Percentiles rank a stretch among this genome's conserved stretches.
Evolutionary conservation across 2,329 filamentous ascomycete genomes (phyloP).

Genomic region (Madurella mycetomatis): DNA sequence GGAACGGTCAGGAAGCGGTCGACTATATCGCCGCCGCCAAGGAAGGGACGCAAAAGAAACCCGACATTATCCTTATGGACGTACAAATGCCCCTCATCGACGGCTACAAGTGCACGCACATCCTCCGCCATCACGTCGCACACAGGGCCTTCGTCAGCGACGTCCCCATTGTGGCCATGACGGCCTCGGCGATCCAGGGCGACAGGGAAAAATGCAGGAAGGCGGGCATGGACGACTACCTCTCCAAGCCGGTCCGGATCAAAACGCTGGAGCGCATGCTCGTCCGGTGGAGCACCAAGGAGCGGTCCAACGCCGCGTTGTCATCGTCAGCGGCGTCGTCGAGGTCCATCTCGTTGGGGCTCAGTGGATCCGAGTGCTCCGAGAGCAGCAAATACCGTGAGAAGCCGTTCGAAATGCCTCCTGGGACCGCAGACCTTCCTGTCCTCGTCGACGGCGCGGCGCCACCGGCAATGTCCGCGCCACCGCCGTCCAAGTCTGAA

Average conservation of each 20-base stretch:
- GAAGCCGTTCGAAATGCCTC: not conserved
- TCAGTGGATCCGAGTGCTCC: conserved; percentile 22
- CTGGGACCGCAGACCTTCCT: not conserved
- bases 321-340: too few relatives aligned
- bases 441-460: not conserved
- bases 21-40: conserved; percentile 62
- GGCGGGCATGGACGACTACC: conserved; percentile 53
- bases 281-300: conserved; percentile 26
- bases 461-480: not conserved
- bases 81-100: conserved; percentile 74
- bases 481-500: not conserved
- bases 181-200: conserved; percentile 52
- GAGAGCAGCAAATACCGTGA: conserved; percentile 20
- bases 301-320: conserved; percentile 1
- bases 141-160: conserved; percentile 57
- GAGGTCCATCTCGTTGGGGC: not conserved
- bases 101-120: conserved; percentile 71
- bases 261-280: conserved; percentile 42
- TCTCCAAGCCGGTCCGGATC: conserved; percentile 52
- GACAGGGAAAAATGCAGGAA: conserved; percentile 50
- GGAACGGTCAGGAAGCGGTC: conserved; percentile 75
- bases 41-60: conserved; percentile 48
- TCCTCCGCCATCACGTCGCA: conserved; percentile 63
- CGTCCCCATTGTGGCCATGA: conserved; percentile 53
- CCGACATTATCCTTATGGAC: conserved; percentile 75